A percentile compares a stretch with the other conserved stretches of the same genome.
These are phyloP conservation scores for Podospora didyma DNA, from an alignment of 495 filamentous ascomycete genomes.

Conservation along the genomic window DNA sequence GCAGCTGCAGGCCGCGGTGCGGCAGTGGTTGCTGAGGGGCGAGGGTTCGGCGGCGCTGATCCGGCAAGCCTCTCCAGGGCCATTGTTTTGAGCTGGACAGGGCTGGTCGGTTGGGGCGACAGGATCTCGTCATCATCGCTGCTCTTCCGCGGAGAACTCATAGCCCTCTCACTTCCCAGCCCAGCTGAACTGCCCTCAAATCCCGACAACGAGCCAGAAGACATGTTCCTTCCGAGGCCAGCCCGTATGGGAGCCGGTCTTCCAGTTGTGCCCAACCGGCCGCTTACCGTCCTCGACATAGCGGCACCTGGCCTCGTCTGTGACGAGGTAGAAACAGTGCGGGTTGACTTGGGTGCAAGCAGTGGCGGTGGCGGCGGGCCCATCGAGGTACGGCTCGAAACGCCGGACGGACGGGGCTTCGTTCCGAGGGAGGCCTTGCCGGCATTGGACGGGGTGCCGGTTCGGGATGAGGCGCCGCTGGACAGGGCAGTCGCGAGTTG, in stretches of 20 bases:
- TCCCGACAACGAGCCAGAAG: constrained; percentile 38
- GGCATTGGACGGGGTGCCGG: constrained; percentile 53
- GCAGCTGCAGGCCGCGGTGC: constrained; percentile 16
- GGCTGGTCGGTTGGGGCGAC: constrained; percentile 44
- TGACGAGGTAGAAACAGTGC: constrained; percentile 33
- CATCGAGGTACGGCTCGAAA: constrained; percentile 58
- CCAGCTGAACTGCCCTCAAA: constrained; percentile 24
- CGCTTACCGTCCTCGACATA: constrained; percentile 31
- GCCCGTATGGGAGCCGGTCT: constrained; percentile 31
- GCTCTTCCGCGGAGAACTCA: constrained; percentile 35
- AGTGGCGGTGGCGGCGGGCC: constrained; percentile 60
- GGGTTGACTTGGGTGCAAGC: constrained; percentile 26
- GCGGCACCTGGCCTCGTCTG: constrained; percentile 24
- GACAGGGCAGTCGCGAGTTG: constrained; percentile 56
- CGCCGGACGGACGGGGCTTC: constrained; percentile 51
- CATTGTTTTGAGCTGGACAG: constrained; percentile 38
- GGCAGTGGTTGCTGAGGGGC: constrained; percentile 6
- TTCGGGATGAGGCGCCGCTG: constrained; percentile 57
- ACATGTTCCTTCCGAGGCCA: constrained; percentile 33
- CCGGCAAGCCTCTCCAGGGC: constrained; percentile 45
- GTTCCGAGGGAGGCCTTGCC: constrained; percentile 36
- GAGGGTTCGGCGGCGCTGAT: constrained; percentile 24
- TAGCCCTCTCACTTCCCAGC: constrained; percentile 25
- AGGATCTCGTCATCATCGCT: constrained; percentile 35
- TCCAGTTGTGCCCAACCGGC: constrained; percentile 28